Evolutionary conservation across 2,329 filamentous ascomycete genomes (phyloP).

Genomic region (Sclerotinia trifoliorum): DNA sequence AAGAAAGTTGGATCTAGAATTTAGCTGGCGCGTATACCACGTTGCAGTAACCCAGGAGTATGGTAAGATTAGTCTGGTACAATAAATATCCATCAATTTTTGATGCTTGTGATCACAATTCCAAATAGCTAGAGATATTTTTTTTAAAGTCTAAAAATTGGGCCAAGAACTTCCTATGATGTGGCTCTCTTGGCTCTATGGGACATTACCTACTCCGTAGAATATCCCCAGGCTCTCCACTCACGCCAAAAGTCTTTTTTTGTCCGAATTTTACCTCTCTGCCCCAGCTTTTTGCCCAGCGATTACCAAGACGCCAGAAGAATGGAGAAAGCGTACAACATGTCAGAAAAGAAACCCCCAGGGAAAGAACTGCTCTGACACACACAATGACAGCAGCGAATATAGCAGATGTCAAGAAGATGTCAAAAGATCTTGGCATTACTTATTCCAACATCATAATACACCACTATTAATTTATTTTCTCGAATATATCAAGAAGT

Average conservation of each 20-base stretch:
- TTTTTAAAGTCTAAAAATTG: not conserved
- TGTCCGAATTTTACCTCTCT: not conserved
- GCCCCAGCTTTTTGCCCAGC: slow-evolving; percentile 7
- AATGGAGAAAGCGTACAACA: not conserved
- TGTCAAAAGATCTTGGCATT: not conserved
- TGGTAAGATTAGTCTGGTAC: not conserved
- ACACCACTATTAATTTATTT: not conserved
- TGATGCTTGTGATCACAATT: slow-evolving; percentile 1
- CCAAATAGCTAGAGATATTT: not conserved
- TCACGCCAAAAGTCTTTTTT: not conserved
- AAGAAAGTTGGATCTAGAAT: not conserved
- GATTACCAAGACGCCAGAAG: not conserved
- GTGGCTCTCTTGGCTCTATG: not conserved
- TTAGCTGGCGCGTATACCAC: not conserved
- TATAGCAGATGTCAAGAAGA: not conserved
- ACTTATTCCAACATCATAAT: slow-evolving; percentile 1
- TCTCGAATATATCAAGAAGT: not conserved
- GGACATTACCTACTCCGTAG: not conserved
- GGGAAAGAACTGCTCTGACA: not conserved
- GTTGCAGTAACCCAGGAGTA: not conserved
- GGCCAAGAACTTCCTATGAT: not conserved
- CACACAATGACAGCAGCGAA: not conserved
- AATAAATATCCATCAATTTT: not conserved
- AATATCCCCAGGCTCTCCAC: not conserved
- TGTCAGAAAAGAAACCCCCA: not conserved